Base-by-base conservation (phyloP, 768 basidiomycete genomes). In the Phylloporus sp. region DNA sequence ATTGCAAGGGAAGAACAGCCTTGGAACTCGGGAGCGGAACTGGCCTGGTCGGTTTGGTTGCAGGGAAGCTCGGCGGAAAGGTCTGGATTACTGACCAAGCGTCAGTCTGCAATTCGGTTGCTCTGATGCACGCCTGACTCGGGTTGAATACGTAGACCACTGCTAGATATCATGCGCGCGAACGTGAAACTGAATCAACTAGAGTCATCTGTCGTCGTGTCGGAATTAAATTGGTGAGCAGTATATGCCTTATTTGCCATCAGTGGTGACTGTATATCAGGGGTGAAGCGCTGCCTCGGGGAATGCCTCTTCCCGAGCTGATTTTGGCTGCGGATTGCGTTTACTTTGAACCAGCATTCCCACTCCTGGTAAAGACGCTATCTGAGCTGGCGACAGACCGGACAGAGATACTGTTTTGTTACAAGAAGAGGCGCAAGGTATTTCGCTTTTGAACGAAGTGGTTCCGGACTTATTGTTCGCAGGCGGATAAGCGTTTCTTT, bases 301-400 rank as follows among this genome's bases (percentile, higher is more conserved):
- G 55, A 33, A 70, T 69, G 58, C 80, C 69, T 34, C 70, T 65
- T 13, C 77, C 82, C 6, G 81, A 89, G 58, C 42, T 95, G 21
- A 76, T 97, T 48, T 77, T 97, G 5, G 90, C 89, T 2, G 93
- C 93, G 1, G 93, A 97, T 60, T 97, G 93, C 56, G 92, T 97
- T 9, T 97, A 97, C 69, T 92, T 90, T 54, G 93, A 96, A 66
- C 90, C 91, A 11, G 82, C 90, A 0, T 97, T 96, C 58, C 86
- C 91, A 8, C 76, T 93, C 11, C 78, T 97, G 1, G 86, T 93
- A 3, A 67, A 82, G 53, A 94, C 92, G 0, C 72, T 97, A 26
- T 74, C 70, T 27, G 78, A 84, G 35, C 77, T 95, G 29, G 71
- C 77, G 22, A 70, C 74, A 18, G 62, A 64, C 29, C 64, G 66